Percentiles rank a stretch among this genome's conserved stretches.
Conservation (phyloP, 2,329 filamentous ascomycete genomes). For the Neopestalotiopsis clavispora region DNA sequence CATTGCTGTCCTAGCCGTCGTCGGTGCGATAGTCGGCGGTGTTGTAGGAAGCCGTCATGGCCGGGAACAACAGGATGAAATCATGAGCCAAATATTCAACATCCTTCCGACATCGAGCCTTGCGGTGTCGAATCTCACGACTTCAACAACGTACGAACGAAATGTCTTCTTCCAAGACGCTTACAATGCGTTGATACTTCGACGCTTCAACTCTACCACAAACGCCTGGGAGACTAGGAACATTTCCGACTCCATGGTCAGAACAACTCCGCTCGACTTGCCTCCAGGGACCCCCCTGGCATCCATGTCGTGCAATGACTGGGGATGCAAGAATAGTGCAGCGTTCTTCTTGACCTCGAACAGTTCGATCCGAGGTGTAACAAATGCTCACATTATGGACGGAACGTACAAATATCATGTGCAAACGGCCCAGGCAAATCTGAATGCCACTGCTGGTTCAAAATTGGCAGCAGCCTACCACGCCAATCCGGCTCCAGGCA, state of each 20-base stretch:
- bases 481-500: neutral
- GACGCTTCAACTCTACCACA: neutral
- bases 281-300: neutral
- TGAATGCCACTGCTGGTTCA: neutral
- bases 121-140: neutral
- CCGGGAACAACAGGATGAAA: neutral
- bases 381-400: neutral
- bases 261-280: conserved; percentile 1
- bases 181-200: neutral
- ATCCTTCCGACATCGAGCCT: neutral
- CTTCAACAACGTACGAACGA: neutral
- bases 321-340: neutral
- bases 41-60: neutral
- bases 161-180: neutral
- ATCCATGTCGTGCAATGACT: neutral
- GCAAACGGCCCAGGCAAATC: neutral
- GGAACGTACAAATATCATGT: neutral
- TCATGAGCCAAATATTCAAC: neutral
- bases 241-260: conserved; percentile 1
- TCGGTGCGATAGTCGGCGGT: neutral
- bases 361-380: neutral
- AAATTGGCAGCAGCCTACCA: neutral
- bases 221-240: conserved; percentile 1
- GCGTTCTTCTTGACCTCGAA: neutral
- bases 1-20: neutral